Conservation (phyloP, 2,329 filamentous ascomycete genomes). For the Sphaerulina musiva region DNA sequence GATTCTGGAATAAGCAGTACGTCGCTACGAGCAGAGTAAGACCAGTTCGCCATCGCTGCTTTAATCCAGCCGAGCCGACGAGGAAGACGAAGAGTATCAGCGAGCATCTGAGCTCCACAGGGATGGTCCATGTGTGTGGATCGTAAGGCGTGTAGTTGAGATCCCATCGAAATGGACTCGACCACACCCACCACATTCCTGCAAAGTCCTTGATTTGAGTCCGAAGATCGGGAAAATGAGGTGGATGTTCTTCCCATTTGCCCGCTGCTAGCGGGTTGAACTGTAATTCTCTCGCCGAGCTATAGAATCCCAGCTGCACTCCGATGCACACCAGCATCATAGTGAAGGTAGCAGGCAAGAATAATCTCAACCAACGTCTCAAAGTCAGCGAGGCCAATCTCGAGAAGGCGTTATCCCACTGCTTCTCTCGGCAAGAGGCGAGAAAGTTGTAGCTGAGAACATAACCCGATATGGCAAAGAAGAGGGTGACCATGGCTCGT, state of each 20-base stretch:
- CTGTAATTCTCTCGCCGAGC: background rate
- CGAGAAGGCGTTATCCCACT: conserved; percentile 3
- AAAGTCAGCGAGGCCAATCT: conserved; percentile 7
- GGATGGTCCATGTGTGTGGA: conserved; percentile 16
- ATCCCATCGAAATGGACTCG: conserved; percentile 4
- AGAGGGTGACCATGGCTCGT: conserved; percentile 16
- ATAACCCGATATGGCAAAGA: conserved; percentile 19
- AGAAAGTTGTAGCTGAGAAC: conserved; percentile 15
- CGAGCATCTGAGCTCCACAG: conserved; percentile 11
- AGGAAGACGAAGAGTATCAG: conserved; percentile 14
- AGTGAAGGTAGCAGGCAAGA: conserved; percentile 1
- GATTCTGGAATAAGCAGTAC: background rate
- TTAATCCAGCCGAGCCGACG: conserved; percentile 8
- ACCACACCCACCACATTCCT: conserved; percentile 8
- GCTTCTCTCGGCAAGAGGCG: conserved; percentile 1
- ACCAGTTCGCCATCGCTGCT: conserved; percentile 10
- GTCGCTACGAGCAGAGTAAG: conserved; percentile 5
- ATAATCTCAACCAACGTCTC: conserved; percentile 8
- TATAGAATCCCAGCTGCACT: conserved; percentile 2
- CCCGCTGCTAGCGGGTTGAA: background rate
- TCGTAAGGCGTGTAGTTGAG: conserved; percentile 4
- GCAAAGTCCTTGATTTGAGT: conserved; percentile 3
- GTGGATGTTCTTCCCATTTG: conserved; percentile 10
- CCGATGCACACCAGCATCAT: conserved; percentile 6
- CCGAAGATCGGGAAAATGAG: background rate